Conservation (phyloP, 2,329 filamentous ascomycete species). For the Colletotrichum somersetense region DNA sequence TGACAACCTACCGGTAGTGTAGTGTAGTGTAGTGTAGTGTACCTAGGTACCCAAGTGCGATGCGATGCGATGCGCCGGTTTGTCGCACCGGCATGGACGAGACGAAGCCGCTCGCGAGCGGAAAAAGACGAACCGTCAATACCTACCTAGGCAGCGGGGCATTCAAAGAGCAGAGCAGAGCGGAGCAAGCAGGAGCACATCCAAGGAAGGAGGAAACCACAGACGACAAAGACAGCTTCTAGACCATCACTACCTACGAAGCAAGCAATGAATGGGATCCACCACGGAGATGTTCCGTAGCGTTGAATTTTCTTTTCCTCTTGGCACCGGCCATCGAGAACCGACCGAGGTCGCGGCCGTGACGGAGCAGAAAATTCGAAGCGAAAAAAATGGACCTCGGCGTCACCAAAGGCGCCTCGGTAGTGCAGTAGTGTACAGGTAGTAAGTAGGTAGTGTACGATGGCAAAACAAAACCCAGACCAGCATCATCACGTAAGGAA, state of each 20-base stretch:
- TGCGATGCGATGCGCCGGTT: conserved; percentile 12
- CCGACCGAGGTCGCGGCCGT: not conserved
- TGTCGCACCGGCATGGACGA: conserved; percentile 22
- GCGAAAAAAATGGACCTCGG: conserved; percentile 25
- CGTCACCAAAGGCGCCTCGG: conserved; percentile 7
- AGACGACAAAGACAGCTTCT: conserved; percentile 20
- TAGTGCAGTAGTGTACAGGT: too few relatives aligned
- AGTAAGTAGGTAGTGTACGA: not conserved
- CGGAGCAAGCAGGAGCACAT: not conserved
- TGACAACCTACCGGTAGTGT: not conserved
- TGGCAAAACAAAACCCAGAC: not conserved
- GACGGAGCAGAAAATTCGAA: conserved; percentile 9
- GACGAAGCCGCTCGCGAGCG: conserved; percentile 16
- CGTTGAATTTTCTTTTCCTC: not conserved
- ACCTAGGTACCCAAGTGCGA: not conserved
- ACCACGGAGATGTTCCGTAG: conserved; percentile 40
- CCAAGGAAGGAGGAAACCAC: not conserved
- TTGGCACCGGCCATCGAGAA: too few relatives aligned
- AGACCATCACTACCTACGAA: conserved; percentile 7
- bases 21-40: too few relatives aligned
- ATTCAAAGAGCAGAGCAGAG: not conserved
- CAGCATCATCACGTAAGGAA: conserved; percentile 34
- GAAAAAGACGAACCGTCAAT: conserved; percentile 7
- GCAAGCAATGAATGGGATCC: conserved; percentile 9
- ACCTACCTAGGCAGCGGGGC: not conserved